Percentiles rank a stretch among this genome's conserved stretches.
Evolutionary conservation across 2,329 filamentous ascomycete genomes (phyloP).

Genomic region (Pseudogymnoascus pannorum): DNA sequence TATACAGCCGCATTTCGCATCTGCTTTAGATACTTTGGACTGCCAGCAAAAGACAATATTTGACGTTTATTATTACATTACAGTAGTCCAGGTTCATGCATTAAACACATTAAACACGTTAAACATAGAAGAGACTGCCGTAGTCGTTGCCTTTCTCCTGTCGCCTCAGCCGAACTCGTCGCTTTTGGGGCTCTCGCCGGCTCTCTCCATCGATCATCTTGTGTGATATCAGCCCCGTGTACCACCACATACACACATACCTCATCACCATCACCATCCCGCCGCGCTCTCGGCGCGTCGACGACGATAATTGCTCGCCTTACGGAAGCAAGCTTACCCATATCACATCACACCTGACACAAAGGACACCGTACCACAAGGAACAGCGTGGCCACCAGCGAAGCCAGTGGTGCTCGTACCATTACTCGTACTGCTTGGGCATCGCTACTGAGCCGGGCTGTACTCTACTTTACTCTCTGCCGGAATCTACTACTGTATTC

Average conservation of each 20-base stretch:
- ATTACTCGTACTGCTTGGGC: neutral
- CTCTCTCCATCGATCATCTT: neutral
- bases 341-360: neutral
- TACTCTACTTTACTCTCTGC: neutral
- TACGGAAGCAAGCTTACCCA: neutral
- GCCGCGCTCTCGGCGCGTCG: neutral
- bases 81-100: neutral
- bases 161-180: neutral
- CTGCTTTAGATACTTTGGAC: neutral
- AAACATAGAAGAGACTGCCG: neutral
- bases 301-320: neutral
- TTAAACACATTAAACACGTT: too few species aligned
- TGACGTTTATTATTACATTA: neutral
- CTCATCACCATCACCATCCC: neutral
- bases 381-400: neutral
- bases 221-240: neutral
- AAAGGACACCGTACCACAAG: neutral
- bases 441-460: too few species aligned
- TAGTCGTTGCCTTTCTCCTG: neutral
- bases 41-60: neutral
- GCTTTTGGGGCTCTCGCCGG: neutral
- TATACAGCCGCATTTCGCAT: neutral
- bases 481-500: too few species aligned
- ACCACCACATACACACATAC: neutral
- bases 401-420: neutral